Conservation (phyloP, 2,329 filamentous ascomycete species). For the Endothia cerciana region DNA sequence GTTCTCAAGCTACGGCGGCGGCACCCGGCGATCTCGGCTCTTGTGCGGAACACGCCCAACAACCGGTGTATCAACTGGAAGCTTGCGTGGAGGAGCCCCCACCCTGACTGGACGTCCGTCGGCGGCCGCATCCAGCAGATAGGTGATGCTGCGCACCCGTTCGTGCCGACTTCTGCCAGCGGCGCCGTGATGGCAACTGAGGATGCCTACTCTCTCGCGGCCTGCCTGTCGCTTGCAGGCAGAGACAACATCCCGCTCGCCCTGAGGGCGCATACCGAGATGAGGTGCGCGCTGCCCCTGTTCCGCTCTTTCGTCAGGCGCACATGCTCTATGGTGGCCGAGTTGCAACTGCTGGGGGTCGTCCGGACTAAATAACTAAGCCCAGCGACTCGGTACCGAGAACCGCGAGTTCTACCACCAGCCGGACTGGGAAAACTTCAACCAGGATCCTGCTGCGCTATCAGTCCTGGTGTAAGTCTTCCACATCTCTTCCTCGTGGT, state of each 20-base stretch:
- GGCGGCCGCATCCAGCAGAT: slow-evolving; percentile 39
- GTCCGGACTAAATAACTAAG: too few relatives aligned
- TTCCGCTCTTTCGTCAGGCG: too few relatives aligned
- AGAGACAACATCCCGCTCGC: not conserved
- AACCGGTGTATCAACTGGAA: slow-evolving; percentile 43
- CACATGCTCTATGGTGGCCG: too few relatives aligned
- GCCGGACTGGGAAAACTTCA: not conserved
- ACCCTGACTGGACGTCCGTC: slow-evolving; percentile 39
- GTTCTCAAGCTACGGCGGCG: too few relatives aligned
- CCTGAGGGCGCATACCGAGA: not conserved
- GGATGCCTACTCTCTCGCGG: slow-evolving; percentile 41
- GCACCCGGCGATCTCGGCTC: slow-evolving; percentile 13
- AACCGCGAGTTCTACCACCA: not conserved
- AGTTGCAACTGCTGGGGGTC: too few relatives aligned
- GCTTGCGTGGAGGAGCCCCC: slow-evolving; percentile 46
- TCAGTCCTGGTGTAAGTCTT: not conserved
- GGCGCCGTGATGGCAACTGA: slow-evolving; percentile 45
- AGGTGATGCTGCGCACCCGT: slow-evolving; percentile 44
- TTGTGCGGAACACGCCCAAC: slow-evolving; percentile 33
- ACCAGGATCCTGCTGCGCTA: not conserved
- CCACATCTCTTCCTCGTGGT: not conserved
- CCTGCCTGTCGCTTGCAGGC: slow-evolving; percentile 34
- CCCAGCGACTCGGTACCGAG: not conserved
- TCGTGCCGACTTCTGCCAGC: slow-evolving; percentile 43
- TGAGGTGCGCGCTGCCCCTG: not conserved